These are phyloP conservation scores for Leonotis leonurus DNA, from an alignment of 257 asterid species.

Conservation along the genomic window DNA sequence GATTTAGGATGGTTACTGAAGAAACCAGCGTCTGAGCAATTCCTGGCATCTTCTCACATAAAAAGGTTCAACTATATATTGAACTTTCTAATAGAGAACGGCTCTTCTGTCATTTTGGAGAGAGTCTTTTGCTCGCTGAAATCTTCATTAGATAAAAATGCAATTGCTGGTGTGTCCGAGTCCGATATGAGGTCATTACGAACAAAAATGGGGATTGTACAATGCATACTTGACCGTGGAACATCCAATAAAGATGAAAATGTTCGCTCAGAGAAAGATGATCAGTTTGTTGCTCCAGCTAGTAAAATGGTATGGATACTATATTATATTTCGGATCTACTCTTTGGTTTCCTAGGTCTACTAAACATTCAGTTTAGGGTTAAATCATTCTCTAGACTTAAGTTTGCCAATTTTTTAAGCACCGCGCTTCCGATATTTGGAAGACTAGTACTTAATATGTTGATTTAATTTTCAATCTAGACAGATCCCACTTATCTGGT, in stretches of 20 bases:
- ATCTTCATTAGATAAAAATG: constrained; percentile 24
- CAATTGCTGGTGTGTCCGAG: constrained; percentile 31
- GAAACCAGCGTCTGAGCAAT: constrained; percentile 40
- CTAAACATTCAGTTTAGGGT: neutral
- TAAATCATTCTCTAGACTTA: no score
- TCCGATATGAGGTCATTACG: constrained; percentile 38
- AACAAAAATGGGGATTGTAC: constrained; percentile 39
- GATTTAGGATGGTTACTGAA: constrained; percentile 81
- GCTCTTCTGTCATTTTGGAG: constrained; percentile 41
- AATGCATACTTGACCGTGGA: constrained; percentile 22
- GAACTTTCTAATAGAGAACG: constrained; percentile 44
- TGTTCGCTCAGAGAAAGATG: constrained; percentile 18
- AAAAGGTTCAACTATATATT: constrained; percentile 47
- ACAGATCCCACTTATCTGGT: no score
- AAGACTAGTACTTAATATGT: no score
- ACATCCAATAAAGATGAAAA: constrained; percentile 22
- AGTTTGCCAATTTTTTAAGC: no score
- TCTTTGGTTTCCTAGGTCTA: neutral
- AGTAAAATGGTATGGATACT: constrained; percentile 28
- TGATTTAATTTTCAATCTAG: no score
- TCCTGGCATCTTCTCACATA: constrained; percentile 32
- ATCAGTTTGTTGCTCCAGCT: constrained; percentile 13
- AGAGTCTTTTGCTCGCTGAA: constrained; percentile 40
- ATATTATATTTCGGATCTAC: neutral
- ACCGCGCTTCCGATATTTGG: no score